Evolutionary conservation across 106 monocot genomes (phyloP).

Genomic region (Dioscorea zingiberensis): DNA sequence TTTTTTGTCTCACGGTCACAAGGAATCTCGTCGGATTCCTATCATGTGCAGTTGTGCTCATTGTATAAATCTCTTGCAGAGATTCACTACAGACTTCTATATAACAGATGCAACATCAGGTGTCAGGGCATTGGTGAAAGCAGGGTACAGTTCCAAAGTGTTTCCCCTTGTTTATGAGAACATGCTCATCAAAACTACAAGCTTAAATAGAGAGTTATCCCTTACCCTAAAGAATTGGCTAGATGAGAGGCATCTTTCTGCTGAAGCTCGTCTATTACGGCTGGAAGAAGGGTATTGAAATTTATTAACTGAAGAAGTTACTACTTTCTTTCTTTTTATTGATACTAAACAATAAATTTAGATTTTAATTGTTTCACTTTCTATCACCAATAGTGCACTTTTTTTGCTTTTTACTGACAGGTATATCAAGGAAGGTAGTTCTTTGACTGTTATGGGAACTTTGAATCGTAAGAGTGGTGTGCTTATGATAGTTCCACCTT

Average conservation of each 20-base stretch:
- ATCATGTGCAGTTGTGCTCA: conserved; percentile 1
- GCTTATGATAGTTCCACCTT: conserved; percentile 50
- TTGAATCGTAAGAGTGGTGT: conserved; percentile 41
- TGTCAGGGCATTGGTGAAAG: conserved; percentile 57
- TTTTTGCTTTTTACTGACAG: conserved; percentile 20
- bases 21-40: not conserved
- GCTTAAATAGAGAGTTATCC: conserved; percentile 46
- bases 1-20: not conserved
- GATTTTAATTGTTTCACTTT: not conserved
- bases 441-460: conserved; percentile 68
- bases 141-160: conserved; percentile 57
- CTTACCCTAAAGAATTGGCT: conserved; percentile 75
- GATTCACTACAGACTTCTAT: conserved; percentile 73
- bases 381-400: too few species aligned
- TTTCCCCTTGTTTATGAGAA: conserved; percentile 56
- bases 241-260: conserved; percentile 44
- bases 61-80: conserved; percentile 38
- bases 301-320: not conserved
- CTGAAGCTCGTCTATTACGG: conserved; percentile 30
- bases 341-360: not conserved
- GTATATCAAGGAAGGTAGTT: conserved; percentile 61
- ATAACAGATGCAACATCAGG: conserved; percentile 72
- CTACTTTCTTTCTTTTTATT: not conserved
- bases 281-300: conserved; percentile 67
- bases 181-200: conserved; percentile 43